These are phyloP conservation scores for Thinopyrum elongatum DNA, from an alignment of 176 grass and related monocot genomes.

Conservation along the genomic window DNA sequence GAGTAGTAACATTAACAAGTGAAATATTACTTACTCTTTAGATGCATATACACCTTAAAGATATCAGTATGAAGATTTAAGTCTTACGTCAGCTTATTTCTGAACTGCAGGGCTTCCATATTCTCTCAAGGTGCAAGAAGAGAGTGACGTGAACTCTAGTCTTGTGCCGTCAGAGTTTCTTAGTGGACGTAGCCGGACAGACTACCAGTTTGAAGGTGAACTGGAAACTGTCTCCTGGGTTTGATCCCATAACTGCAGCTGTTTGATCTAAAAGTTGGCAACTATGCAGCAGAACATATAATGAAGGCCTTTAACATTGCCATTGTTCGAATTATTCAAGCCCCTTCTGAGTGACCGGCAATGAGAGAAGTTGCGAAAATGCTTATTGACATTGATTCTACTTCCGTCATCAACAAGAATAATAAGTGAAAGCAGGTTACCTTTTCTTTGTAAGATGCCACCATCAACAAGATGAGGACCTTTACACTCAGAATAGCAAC, in stretches of 20 bases:
- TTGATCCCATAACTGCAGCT: conserved; percentile 17
- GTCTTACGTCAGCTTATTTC: conserved; percentile 19
- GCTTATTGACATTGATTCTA: conserved; percentile 60
- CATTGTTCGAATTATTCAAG: conserved; percentile 43
- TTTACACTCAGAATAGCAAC: conserved; percentile 21
- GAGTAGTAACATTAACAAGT: neutral
- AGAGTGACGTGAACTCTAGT: conserved; percentile 55
- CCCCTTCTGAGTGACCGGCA: conserved; percentile 41
- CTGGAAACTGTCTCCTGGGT: conserved; percentile 53
- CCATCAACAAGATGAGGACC: neutral
- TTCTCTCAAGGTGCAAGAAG: conserved; percentile 54
- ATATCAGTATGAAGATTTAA: neutral
- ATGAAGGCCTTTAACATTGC: conserved; percentile 59
- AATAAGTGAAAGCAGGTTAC: neutral
- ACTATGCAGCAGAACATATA: conserved; percentile 53
- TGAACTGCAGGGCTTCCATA: conserved; percentile 60
- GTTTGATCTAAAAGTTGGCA: conserved; percentile 13
- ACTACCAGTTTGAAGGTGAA: conserved; percentile 40
- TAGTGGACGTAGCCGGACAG: conserved; percentile 46
- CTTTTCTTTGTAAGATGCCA: conserved; percentile 22
- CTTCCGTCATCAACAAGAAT: conserved; percentile 5
- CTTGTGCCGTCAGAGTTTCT: conserved; percentile 66
- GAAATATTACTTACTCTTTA: neutral
- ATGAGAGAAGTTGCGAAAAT: conserved; percentile 82
- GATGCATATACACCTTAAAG: neutral